Percentiles rank a stretch among this genome's conserved stretches.
These are phyloP conservation scores for Apocynum venetum DNA, from an alignment of 257 asterid species.

Conservation along the genomic window DNA sequence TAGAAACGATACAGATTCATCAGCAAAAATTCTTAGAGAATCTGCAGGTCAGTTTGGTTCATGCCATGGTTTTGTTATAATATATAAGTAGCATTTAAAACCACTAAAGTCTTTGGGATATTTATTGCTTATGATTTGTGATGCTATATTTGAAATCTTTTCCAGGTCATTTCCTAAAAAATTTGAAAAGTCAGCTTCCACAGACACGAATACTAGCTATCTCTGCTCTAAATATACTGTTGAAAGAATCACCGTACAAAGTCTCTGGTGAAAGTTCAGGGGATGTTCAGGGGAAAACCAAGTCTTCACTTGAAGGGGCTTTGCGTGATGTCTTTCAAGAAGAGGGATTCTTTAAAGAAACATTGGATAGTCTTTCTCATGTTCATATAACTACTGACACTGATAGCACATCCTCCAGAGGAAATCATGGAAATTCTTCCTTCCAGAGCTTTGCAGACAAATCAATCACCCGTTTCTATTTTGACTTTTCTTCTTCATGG, in stretches of 20 bases:
- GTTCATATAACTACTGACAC: constrained; percentile 79
- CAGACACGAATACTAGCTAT: constrained; percentile 97
- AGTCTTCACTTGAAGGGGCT: constrained; percentile 86
- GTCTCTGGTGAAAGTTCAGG: constrained; percentile 42
- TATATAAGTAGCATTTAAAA: not conserved
- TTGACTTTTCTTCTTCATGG: constrained; percentile 98
- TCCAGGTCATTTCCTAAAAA: constrained; percentile 94
- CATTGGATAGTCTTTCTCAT: constrained; percentile 79
- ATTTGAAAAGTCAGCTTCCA: constrained; percentile 94
- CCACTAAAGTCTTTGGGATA: not conserved
- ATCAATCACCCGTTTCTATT: constrained; percentile 88
- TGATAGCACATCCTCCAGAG: constrained; percentile 72
- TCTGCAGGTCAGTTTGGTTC: constrained; percentile 62
- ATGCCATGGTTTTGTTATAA: not conserved
- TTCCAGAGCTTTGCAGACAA: constrained; percentile 88
- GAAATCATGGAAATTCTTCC: constrained; percentile 69
- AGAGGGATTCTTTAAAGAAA: constrained; percentile 80
- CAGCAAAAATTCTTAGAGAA: constrained; percentile 62
- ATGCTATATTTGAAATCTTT: constrained; percentile 22
- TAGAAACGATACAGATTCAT: constrained; percentile 62
- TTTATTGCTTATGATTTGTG: constrained; percentile 5
- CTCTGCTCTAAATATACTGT: constrained; percentile 89
- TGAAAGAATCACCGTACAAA: constrained; percentile 95
- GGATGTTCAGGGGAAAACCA: constrained; percentile 37
- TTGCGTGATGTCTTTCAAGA: constrained; percentile 79